phyloP scores from a whole-genome alignment of 805 yeast species.

The Wickerhamiella kazuoi region DNA sequence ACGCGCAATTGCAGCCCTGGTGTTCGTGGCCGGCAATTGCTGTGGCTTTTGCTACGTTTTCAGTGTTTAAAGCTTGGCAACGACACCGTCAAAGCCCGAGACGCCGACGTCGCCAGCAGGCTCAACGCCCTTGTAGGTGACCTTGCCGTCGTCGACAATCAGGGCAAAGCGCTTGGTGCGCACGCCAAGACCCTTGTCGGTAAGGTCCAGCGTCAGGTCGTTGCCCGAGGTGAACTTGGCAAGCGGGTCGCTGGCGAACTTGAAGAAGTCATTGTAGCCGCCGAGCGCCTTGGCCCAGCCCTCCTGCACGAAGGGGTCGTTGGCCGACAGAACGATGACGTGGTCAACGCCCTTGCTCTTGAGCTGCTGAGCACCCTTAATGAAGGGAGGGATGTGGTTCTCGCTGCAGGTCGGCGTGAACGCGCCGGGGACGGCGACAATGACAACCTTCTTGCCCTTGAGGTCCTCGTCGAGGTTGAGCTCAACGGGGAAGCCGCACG shows the following conservation, averaged over 20 bases:
- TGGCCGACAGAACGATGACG: conserved; percentile 44
- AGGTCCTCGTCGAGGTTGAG: conserved; percentile 22
- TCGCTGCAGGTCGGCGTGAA: conserved; percentile 70
- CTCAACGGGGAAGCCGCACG: conserved; percentile 26
- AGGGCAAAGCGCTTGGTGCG: conserved; percentile 61
- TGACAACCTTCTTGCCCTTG: conserved; percentile 35
- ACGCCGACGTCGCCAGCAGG: conserved; percentile 27
- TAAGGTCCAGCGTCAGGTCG: conserved; percentile 41
- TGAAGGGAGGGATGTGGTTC: conserved; percentile 53
- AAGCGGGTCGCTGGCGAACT: conserved; percentile 50
- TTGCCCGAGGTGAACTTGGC: conserved; percentile 39
- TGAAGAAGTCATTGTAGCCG: conserved; percentile 22
- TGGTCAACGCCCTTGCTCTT: conserved; percentile 43
- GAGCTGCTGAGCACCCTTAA: conserved; percentile 33
- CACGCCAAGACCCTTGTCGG: conserved; percentile 34
- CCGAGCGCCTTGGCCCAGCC: conserved; percentile 44
- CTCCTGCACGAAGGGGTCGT: conserved; percentile 52
- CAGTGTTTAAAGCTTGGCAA: conserved; percentile 19
- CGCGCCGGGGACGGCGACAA: conserved; percentile 74
- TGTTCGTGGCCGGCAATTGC: no score
- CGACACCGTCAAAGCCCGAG: conserved; percentile 30
- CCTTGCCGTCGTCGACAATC: conserved; percentile 41
- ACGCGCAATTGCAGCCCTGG: no score
- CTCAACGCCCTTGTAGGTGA: conserved; percentile 35
- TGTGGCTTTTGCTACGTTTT: no score